Evolutionary conservation across 345 rosid species (phyloP).

Genomic region (Camelina laxa): DNA sequence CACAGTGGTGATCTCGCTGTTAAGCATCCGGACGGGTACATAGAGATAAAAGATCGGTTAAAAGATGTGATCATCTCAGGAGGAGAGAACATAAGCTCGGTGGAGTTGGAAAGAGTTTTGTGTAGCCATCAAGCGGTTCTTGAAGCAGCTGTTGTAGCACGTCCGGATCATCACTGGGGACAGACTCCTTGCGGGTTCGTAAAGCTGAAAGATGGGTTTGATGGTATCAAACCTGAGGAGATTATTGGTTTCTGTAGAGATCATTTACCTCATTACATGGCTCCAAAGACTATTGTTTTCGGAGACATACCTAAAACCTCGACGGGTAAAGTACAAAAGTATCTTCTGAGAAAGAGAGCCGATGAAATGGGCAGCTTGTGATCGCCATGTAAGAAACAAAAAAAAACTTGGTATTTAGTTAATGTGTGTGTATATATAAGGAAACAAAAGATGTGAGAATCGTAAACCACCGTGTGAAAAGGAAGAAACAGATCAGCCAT

Average conservation of each 20-base stretch:
- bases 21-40: conserved; percentile 69
- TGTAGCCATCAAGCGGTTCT: conserved; percentile 66
- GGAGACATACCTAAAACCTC: conserved; percentile 76
- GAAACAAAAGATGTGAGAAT: conserved; percentile 14
- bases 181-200: conserved; percentile 89
- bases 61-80: conserved; percentile 82
- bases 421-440: background rate
- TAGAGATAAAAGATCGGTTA: conserved; percentile 73
- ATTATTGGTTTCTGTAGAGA: conserved; percentile 62
- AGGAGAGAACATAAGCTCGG: conserved; percentile 77
- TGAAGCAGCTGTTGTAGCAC: conserved; percentile 79
- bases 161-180: conserved; percentile 84
- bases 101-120: conserved; percentile 69
- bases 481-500: conserved; percentile 40
- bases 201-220: conserved; percentile 61
- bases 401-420: background rate
- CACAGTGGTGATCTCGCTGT: conserved; percentile 79
- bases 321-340: conserved; percentile 79
- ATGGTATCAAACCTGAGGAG: conserved; percentile 45
- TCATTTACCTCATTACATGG: conserved; percentile 76
- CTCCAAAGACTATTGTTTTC: conserved; percentile 69
- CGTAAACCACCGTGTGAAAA: conserved; percentile 20
- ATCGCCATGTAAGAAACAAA: background rate
- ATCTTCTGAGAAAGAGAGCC: conserved; percentile 63
- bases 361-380: conserved; percentile 54